A percentile compares a stretch with the other conserved stretches of the same genome.
These are phyloP conservation scores for Geoglossum glabrum DNA, from an alignment of 495 filamentous ascomycete genomes.

Conservation along the genomic window DNA sequence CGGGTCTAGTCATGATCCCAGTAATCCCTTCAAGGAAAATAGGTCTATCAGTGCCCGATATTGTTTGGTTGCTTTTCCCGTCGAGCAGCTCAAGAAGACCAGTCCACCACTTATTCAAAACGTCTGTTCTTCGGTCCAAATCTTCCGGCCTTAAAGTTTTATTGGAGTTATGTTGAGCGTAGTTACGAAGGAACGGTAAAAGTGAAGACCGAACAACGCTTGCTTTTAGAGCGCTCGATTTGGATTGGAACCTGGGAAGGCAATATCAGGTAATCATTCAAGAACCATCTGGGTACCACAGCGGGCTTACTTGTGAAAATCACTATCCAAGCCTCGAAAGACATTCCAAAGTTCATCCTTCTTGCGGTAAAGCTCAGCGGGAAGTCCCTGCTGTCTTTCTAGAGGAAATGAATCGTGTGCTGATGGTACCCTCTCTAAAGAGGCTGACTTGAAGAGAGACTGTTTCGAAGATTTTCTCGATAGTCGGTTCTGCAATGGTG, in stretches of 20 bases:
- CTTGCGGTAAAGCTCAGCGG: conserved; percentile 26
- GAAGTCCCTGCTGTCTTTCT: conserved; percentile 29
- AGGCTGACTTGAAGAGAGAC: not conserved
- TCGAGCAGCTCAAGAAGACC: conserved; percentile 74
- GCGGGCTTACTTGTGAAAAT: conserved; percentile 49
- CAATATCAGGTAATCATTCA: not conserved
- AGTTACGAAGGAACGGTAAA: conserved; percentile 62
- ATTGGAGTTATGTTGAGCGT: conserved; percentile 50
- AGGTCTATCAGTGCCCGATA: conserved; percentile 62
- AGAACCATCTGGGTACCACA: conserved; percentile 3
- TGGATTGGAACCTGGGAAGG: conserved; percentile 41
- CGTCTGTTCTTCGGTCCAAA: conserved; percentile 60
- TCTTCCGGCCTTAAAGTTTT: conserved; percentile 55
- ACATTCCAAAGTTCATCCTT: conserved; percentile 81
- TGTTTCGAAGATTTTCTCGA: not conserved
- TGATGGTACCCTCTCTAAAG: conserved; percentile 4
- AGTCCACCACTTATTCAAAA: conserved; percentile 92
- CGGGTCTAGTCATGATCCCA: conserved; percentile 75
- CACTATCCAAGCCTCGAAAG: conserved; percentile 64
- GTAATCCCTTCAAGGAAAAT: conserved; percentile 63
- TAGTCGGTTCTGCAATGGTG: not conserved
- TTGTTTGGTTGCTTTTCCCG: conserved; percentile 45
- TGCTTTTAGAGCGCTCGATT: conserved; percentile 57
- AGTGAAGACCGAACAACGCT: conserved; percentile 59
- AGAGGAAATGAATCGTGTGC: conserved; percentile 36